Evolutionary conservation across 2,329 filamentous ascomycete genomes (phyloP).

Genomic region (Drechslerella coelobrocha): DNA sequence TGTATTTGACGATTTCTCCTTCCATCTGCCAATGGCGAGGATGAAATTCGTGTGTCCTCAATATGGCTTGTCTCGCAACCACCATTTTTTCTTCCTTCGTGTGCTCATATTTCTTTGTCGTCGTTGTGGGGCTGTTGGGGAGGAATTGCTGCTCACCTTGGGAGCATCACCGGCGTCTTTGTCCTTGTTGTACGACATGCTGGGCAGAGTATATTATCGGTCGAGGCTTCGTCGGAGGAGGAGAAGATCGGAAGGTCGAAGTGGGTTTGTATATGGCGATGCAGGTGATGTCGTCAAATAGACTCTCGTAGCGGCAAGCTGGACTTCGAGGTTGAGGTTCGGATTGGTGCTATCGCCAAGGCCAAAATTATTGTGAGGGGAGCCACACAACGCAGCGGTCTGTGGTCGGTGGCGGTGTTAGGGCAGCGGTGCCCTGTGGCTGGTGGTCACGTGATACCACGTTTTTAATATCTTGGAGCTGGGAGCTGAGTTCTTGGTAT

Average conservation of each 20-base stretch:
- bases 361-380: constrained; percentile 36
- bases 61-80: not conserved
- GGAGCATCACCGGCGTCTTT: constrained; percentile 46
- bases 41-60: not conserved
- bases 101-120: not conserved
- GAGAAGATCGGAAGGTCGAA: not conserved
- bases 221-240: constrained; percentile 9
- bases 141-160: constrained; percentile 38
- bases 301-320: not conserved
- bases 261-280: not conserved
- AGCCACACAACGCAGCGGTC: constrained; percentile 27
- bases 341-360: constrained; percentile 34
- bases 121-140: not conserved
- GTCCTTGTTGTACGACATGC: constrained; percentile 49
- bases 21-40: not conserved
- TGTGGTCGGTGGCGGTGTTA: constrained; percentile 41
- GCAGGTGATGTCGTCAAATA: constrained; percentile 15
- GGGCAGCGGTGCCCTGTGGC: constrained; percentile 49
- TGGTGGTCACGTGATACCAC: constrained; percentile 36
- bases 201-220: constrained; percentile 7
- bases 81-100: not conserved
- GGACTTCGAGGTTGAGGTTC: constrained; percentile 8
- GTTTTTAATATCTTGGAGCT: too few relatives aligned
- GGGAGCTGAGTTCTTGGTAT: too few relatives aligned
- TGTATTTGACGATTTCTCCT: constrained; percentile 2